Evolutionary conservation across 495 filamentous ascomycete genomes (phyloP).

Genomic region (Neurospora sp.): DNA sequence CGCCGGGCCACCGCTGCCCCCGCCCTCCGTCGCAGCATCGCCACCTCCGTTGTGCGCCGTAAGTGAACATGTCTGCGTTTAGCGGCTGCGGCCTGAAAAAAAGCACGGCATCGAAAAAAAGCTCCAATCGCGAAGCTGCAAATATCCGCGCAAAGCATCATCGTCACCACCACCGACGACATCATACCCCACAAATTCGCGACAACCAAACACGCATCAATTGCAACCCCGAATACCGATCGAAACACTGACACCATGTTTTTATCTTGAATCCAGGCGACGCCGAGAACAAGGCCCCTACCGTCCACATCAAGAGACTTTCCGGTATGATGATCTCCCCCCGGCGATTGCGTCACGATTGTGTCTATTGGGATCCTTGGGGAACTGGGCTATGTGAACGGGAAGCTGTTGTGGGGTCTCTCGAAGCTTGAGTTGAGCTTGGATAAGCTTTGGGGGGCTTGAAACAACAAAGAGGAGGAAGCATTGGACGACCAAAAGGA

Average conservation of each 20-base stretch:
- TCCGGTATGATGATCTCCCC: conserved; percentile 16
- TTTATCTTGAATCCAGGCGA: conserved; percentile 9
- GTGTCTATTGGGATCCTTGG: conserved; percentile 5
- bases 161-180: background rate
- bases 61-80: conserved; percentile 20
- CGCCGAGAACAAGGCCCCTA: conserved; percentile 12
- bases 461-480: background rate
- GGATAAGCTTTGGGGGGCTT: background rate
- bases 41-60: conserved; percentile 50
- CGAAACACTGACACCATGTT: conserved; percentile 1
- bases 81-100: conserved; percentile 2
- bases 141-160: conserved; percentile 13
- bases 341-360: background rate
- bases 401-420: background rate
- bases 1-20: conserved; percentile 58
- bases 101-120: conserved; percentile 2
- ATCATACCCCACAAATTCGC: background rate
- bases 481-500: background rate
- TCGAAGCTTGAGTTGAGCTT: background rate
- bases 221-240: background rate
- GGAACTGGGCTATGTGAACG: background rate
- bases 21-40: conserved; percentile 47
- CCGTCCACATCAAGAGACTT: conserved; percentile 17
- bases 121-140: conserved; percentile 3
- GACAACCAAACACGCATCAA: background rate